Evolutionary conservation across 2,329 filamentous ascomycete species (phyloP).

Genomic region (Claviceps maximensis): DNA sequence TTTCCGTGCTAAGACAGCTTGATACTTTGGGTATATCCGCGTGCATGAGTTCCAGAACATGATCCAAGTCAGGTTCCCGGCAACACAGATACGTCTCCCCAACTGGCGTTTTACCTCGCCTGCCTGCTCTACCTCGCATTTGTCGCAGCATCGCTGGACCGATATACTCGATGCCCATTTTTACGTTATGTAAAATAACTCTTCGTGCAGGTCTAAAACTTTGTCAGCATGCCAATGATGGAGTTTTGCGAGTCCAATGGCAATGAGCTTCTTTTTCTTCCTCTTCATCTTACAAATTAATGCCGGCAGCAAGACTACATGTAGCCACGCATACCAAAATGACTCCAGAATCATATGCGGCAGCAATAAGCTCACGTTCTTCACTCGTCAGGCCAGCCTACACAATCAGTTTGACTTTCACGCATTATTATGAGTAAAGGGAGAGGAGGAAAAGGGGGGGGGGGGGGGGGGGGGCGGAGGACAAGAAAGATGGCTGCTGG

Average conservation of each 20-base stretch:
- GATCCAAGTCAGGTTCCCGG: constrained; percentile 52
- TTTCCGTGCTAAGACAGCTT: constrained; percentile 56
- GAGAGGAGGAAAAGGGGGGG: neutral
- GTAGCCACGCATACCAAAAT: constrained; percentile 64
- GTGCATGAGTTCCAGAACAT: constrained; percentile 56
- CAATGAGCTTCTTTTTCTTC: neutral
- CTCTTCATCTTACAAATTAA: constrained; percentile 42
- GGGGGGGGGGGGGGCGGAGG: neutral
- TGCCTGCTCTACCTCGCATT: constrained; percentile 66
- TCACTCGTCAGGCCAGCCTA: constrained; percentile 59
- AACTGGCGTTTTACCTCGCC: constrained; percentile 65
- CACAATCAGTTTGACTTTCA: constrained; percentile 12
- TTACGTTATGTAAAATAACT: constrained; percentile 61
- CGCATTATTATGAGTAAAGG: neutral
- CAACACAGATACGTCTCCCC: constrained; percentile 71
- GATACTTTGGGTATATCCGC: constrained; percentile 57
- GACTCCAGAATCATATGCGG: constrained; percentile 54
- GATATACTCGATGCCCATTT: constrained; percentile 66
- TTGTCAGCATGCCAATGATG: constrained; percentile 6
- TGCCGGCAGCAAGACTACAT: constrained; percentile 70
- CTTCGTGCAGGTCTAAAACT: constrained; percentile 43
- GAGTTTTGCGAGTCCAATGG: too few relatives aligned
- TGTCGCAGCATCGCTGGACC: constrained; percentile 68
- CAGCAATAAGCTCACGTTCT: constrained; percentile 58
- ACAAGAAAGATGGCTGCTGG: neutral